These are phyloP conservation scores for Aspergillus unguis DNA, from an alignment of 2,329 filamentous ascomycete species.

Conservation along the genomic window DNA sequence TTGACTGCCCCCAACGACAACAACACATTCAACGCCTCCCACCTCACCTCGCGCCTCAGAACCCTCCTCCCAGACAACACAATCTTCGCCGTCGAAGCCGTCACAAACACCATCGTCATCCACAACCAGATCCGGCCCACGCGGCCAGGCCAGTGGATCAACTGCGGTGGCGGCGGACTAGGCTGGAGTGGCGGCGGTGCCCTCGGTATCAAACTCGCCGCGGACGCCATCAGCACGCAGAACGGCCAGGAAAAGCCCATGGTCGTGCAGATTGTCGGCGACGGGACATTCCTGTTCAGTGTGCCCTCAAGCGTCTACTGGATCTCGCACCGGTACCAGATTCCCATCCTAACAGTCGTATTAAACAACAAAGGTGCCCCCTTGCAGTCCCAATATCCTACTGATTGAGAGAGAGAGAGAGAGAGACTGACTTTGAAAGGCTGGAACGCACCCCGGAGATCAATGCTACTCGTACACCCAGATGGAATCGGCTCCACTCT, in stretches of 20 bases:
- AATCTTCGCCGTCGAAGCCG: slow-evolving; percentile 74
- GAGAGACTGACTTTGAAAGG: slow-evolving; percentile 32
- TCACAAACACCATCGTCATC: slow-evolving; percentile 66
- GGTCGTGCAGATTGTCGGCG: slow-evolving; percentile 63
- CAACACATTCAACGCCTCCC: slow-evolving; percentile 53
- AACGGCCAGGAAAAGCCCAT: slow-evolving; percentile 52
- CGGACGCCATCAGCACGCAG: slow-evolving; percentile 50
- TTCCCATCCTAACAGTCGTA: slow-evolving; percentile 64
- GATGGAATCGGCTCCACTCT: slow-evolving; percentile 60
- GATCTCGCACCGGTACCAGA: slow-evolving; percentile 64
- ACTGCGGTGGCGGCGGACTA: slow-evolving; percentile 75
- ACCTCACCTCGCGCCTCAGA: slow-evolving; percentile 55
- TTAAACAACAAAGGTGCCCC: slow-evolving; percentile 58
- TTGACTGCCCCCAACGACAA: slow-evolving; percentile 44
- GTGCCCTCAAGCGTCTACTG: slow-evolving; percentile 66
- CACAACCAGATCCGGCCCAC: slow-evolving; percentile 68
- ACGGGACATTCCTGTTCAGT: slow-evolving; percentile 65
- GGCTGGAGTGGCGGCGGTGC: slow-evolving; percentile 77
- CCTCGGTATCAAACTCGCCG: slow-evolving; percentile 72
- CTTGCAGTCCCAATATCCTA: too few species aligned
- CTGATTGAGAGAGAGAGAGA: too few species aligned
- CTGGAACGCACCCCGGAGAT: slow-evolving; percentile 64
- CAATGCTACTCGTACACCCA: slow-evolving; percentile 63
- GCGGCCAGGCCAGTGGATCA: slow-evolving; percentile 70
- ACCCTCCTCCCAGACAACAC: slow-evolving; percentile 60